A percentile compares a stretch with the other conserved stretches of the same genome.
Conservation (phyloP, 2,329 filamentous ascomycete species). For the Clonostachys rosea region DNA sequence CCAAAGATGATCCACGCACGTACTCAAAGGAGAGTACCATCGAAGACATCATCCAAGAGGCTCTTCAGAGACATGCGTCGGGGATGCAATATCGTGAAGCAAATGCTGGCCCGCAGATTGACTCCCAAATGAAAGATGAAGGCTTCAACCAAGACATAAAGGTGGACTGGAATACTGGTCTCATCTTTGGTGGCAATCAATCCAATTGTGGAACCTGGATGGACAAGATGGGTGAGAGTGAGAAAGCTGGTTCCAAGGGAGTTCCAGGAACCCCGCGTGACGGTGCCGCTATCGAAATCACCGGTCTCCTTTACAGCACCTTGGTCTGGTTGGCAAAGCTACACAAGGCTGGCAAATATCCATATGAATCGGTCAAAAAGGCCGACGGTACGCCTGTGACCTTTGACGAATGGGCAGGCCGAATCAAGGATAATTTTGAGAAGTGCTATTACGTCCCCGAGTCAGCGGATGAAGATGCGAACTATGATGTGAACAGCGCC, state of each 20-base stretch:
- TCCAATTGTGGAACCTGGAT: conserved; percentile 98
- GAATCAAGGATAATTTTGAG: conserved; percentile 85
- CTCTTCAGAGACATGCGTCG: conserved; percentile 83
- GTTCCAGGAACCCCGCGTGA: conserved; percentile 95
- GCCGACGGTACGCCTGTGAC: conserved; percentile 57
- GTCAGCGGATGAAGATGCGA: conserved; percentile 61
- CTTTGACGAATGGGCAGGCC: conserved; percentile 73
- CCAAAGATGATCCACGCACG: conserved; percentile 72
- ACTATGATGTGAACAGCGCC: conserved; percentile 75
- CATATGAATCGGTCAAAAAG: conserved; percentile 68
- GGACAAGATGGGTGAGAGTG: conserved; percentile 99
- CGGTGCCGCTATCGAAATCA: conserved; percentile 92
- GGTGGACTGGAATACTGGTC: conserved; percentile 84
- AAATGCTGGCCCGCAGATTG: conserved; percentile 83
- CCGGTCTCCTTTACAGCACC: conserved; percentile 85
- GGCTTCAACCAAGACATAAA: conserved; percentile 91
- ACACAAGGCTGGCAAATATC: conserved; percentile 63
- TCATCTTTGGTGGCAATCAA: conserved; percentile 93
- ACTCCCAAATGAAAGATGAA: conserved; percentile 87
- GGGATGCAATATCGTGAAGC: conserved; percentile 93
- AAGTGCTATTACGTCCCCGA: conserved; percentile 83
- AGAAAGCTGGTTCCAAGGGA: conserved; percentile 85
- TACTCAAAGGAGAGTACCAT: conserved; percentile 83
- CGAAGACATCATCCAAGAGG: conserved; percentile 88
- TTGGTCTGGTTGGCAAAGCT: conserved; percentile 74